These are phyloP conservation scores for Penicillium ucsense DNA, from an alignment of 495 filamentous ascomycete species.

Conservation along the genomic window DNA sequence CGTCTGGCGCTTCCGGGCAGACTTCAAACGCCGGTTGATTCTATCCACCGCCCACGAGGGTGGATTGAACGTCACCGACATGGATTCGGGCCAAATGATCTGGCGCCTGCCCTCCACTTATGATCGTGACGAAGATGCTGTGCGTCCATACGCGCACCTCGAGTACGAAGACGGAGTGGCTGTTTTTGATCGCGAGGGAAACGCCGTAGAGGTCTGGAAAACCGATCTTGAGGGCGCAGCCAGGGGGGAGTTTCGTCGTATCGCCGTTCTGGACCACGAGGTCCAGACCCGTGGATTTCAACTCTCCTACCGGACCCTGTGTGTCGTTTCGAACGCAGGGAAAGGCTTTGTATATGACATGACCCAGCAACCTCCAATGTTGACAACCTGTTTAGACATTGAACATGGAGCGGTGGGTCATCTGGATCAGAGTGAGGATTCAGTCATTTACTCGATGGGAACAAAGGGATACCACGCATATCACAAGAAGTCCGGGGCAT, in stretches of 20 bases:
- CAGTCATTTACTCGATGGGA: constrained; percentile 31
- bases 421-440: constrained; percentile 27
- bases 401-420: constrained; percentile 27
- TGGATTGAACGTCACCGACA: constrained; percentile 31
- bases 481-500: constrained; percentile 19
- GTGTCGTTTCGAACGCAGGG: constrained; percentile 30
- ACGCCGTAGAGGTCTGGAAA: constrained; percentile 32
- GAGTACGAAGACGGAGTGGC: constrained; percentile 36
- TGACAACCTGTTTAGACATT: constrained; percentile 21
- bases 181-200: constrained; percentile 31
- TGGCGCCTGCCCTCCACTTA: constrained; percentile 29
- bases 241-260: constrained; percentile 29
- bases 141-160: constrained; percentile 28
- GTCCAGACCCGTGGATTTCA: constrained; percentile 34
- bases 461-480: constrained; percentile 26
- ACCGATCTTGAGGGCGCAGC: constrained; percentile 18
- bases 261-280: constrained; percentile 26
- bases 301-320: constrained; percentile 28
- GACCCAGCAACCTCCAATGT: constrained; percentile 23
- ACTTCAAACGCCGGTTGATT: constrained; percentile 32
- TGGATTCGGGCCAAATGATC: constrained; percentile 25
- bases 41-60: constrained; percentile 30
- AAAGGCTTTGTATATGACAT: constrained; percentile 35
- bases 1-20: constrained; percentile 30
- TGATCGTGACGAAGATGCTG: constrained; percentile 17